Percentiles rank a stretch among this genome's conserved stretches.
Evolutionary conservation across 805 yeast genomes (phyloP).

Genomic region (Ascoidea rubescens): DNA sequence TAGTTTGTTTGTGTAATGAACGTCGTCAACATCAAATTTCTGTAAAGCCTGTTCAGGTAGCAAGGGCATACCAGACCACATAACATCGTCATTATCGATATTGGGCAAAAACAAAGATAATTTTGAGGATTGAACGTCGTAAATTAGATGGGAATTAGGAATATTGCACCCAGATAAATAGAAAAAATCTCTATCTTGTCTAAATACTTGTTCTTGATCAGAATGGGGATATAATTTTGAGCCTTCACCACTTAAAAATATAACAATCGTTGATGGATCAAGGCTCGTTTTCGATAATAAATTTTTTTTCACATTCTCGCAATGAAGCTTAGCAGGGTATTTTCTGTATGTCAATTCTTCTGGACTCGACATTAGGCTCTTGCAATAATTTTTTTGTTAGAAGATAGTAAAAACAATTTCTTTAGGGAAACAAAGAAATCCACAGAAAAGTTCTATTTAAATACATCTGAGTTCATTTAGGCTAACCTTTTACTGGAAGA

Average conservation of each 20-base stretch:
- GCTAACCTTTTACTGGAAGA: too few species aligned
- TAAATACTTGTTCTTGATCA: conserved; percentile 64
- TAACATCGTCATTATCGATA: conserved; percentile 75
- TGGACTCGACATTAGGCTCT: neutral
- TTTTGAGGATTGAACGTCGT: conserved; percentile 34
- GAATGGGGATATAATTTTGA: conserved; percentile 53
- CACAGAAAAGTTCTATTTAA: too few species aligned
- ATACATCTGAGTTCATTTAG: too few species aligned
- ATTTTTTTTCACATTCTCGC: conserved; percentile 33
- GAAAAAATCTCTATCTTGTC: conserved; percentile 86
- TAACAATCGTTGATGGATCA: conserved; percentile 16
- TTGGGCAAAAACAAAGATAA: conserved; percentile 70
- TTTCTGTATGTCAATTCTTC: conserved; percentile 18
- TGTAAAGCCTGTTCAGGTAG: conserved; percentile 46
- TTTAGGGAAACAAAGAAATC: too few species aligned
- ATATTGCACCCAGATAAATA: conserved; percentile 75
- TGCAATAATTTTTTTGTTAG: too few species aligned
- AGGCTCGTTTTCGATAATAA: conserved; percentile 16
- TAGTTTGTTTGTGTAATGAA: conserved; percentile 45
- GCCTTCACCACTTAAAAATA: conserved; percentile 50
- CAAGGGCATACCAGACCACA: conserved; percentile 93
- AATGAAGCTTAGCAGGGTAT: conserved; percentile 80
- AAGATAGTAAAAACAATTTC: too few species aligned
- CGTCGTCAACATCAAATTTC: conserved; percentile 73
- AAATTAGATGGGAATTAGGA: conserved; percentile 63